Base-by-base conservation (phyloP, 441 rosid genomes). In the Rhodomyrtus psidioides region DNA sequence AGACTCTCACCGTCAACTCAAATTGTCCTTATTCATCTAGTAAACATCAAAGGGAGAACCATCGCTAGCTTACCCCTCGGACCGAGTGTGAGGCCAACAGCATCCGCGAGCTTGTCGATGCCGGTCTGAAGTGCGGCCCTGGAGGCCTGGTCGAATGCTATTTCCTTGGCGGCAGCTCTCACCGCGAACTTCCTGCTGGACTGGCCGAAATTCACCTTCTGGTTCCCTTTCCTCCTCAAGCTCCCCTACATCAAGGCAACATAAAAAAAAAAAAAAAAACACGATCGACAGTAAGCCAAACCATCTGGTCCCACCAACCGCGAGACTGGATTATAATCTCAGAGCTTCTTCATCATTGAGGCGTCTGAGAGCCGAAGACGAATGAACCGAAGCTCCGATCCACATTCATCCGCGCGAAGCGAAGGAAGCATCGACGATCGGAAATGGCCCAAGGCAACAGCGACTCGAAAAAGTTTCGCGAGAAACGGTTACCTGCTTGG, bases 51-150 rank as follows among this genome's bases (percentile, higher is more conserved):
- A 62, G 75, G 13, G 75, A 30, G 24, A 30, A 39, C 79, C 79
- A 3, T 21, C 23, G 49, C 49, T 39, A 21, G n/a, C 79, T 79
- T 91, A 97, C 99, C 99, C 91, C 98, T 94, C 10, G 99, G 99
- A 46, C 99, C 99, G 62, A 96, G 99, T 58, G 99, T 97, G 81
- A 97, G 97, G 74, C 92, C 99, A 55, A 97, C 99, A 60, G 92
- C 93, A 88, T 96, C 99, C 58, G 98, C 94, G 86, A 97, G 98
- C 93, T 95, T 97, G 87, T 97, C 98, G 56, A 97, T 96, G 81
- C 99, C 99, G 54, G 93, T 81, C 90, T 97, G 99, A 87, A 97
- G 95, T 46, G 99, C 96, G 23, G 94, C 86, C 91, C 99, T 94
- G 5, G 99, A 94, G 8, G 65, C 81, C 89, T 97, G 99, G 90